Percentiles rank a stretch among this genome's conserved stretches.
phyloP scores from a whole-genome alignment of 1,284 basidiomycete species.

The Pisolithus thermaeus region DNA sequence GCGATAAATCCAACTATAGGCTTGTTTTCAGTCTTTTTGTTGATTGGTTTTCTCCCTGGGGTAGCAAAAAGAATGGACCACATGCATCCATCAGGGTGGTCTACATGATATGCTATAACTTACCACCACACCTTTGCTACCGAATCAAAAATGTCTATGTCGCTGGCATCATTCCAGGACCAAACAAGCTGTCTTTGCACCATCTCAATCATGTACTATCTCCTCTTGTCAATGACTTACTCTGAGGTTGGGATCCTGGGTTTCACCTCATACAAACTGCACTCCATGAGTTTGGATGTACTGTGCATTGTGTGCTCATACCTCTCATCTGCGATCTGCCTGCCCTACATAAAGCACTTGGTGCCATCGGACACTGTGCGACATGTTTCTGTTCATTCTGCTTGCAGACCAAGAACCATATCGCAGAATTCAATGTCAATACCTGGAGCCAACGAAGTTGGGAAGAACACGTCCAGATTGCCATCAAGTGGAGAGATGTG shows the following conservation, averaged over 20 bases:
- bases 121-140: conserved; percentile 23
- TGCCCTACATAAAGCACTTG: conserved; percentile 21
- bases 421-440: conserved; percentile 13
- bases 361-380: conserved; percentile 12
- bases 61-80: conserved; percentile 27
- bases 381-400: conserved; percentile 28
- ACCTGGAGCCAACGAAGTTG: conserved; percentile 8
- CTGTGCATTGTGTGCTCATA: conserved; percentile 12
- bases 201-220: conserved; percentile 15
- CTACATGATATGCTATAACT: conserved; percentile 27
- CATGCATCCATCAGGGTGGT: conserved; percentile 29
- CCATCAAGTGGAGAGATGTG: conserved; percentile 18
- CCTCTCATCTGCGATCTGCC: conserved; percentile 25
- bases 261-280: conserved; percentile 12
- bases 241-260: conserved; percentile 16
- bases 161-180: conserved; percentile 21
- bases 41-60: conserved; percentile 36
- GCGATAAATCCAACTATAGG: conserved; percentile 2
- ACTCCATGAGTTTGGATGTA: conserved; percentile 6
- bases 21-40: conserved; percentile 23
- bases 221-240: conserved; percentile 19
- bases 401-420: conserved; percentile 6
- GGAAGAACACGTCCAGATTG: conserved; percentile 10
- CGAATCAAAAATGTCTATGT: conserved; percentile 23
- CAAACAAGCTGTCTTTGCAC: conserved; percentile 13